phyloP scores from a whole-genome alignment of 108 stramenopile genomes.

The Epipyxis sp. region DNA sequence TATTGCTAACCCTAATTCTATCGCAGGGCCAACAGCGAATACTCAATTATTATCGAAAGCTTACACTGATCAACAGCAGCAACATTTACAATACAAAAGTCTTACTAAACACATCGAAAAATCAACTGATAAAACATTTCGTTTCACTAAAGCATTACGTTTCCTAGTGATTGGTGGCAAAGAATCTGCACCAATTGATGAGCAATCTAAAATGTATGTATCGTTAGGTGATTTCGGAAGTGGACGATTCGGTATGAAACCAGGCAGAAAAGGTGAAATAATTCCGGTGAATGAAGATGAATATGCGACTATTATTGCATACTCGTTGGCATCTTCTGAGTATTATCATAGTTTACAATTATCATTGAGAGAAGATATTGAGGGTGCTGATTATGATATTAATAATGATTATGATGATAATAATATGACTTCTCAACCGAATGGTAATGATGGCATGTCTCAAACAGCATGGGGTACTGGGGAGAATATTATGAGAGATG shows the following conservation, averaged over 20 bases:
- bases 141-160: constrained; percentile 36
- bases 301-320: constrained; percentile 83
- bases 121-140: background rate
- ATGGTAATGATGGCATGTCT: too few relatives aligned
- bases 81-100: too few relatives aligned
- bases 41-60: too few relatives aligned
- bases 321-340: constrained; percentile 58
- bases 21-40: too few relatives aligned
- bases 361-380: background rate
- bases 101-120: too few relatives aligned
- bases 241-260: constrained; percentile 78
- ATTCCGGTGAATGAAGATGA: constrained; percentile 88
- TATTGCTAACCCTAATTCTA: too few relatives aligned
- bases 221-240: constrained; percentile 78
- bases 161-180: constrained; percentile 39
- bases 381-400: background rate
- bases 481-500: too few relatives aligned
- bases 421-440: too few relatives aligned
- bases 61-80: too few relatives aligned
- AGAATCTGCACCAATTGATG: constrained; percentile 26
- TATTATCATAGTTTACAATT: background rate
- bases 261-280: constrained; percentile 77
- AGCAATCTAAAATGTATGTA: constrained; percentile 54
- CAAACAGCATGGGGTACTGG: too few relatives aligned
- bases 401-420: too few relatives aligned